These are phyloP conservation scores for Tolypocladium endophyticum DNA, from an alignment of 2,329 filamentous ascomycete species.

Conservation along the genomic window DNA sequence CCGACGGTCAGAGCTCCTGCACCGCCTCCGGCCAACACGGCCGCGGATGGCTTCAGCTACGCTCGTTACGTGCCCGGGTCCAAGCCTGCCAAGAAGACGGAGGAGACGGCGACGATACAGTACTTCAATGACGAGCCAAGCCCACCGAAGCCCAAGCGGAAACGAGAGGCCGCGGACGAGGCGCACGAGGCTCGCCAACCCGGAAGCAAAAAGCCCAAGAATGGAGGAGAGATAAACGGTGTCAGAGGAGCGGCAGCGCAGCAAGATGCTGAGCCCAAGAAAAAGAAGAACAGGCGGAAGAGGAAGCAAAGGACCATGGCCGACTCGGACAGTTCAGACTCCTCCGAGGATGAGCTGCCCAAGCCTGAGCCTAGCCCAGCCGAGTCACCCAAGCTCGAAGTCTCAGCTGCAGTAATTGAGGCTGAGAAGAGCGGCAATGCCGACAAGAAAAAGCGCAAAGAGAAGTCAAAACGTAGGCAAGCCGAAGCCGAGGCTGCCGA, in stretches of 20 bases:
- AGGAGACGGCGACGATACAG: conserved; percentile 8
- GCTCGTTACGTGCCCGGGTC: conserved; percentile 29
- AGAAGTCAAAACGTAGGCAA: neutral
- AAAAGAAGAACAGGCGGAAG: conserved; percentile 24
- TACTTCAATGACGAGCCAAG: conserved; percentile 18
- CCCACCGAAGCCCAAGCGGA: conserved; percentile 20
- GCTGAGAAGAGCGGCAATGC: neutral
- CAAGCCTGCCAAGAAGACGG: conserved; percentile 9
- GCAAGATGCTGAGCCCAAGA: conserved; percentile 3
- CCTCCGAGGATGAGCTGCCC: conserved; percentile 8
- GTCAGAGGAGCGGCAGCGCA: conserved; percentile 1
- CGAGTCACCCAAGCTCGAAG: conserved; percentile 6
- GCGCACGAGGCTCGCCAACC: conserved; percentile 14
- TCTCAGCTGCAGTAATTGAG: neutral
- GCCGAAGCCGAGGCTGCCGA: neutral
- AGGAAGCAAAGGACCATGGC: conserved; percentile 19
- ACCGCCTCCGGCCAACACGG: conserved; percentile 2
- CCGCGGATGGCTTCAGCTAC: conserved; percentile 19
- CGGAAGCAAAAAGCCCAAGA: conserved; percentile 24
- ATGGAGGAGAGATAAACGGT: conserved; percentile 3
- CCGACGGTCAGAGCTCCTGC: conserved; percentile 3
- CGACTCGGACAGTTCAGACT: conserved; percentile 8
- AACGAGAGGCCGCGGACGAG: conserved; percentile 22
- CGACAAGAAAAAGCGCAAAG: neutral
- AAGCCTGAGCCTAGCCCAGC: neutral